Percentiles rank a stretch among this genome's conserved stretches.
phyloP scores from a whole-genome alignment of 345 rosid species.

The Aurinia saxatilis region DNA sequence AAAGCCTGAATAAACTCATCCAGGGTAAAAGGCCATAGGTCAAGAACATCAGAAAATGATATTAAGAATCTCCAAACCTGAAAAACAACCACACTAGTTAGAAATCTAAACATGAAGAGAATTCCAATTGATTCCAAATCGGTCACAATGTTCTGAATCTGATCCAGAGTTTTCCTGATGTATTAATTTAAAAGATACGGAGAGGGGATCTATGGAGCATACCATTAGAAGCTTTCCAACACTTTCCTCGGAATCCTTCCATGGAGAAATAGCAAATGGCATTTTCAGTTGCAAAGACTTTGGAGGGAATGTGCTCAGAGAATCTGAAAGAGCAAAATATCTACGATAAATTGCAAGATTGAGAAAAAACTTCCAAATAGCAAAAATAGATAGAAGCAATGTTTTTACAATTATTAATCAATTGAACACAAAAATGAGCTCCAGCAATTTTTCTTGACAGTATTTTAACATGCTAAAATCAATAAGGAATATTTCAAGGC shows the following conservation, averaged over 20 bases:
- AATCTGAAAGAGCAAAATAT: slow-evolving; percentile 40
- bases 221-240: slow-evolving; percentile 97
- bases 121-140: not conserved
- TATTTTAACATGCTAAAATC: slow-evolving; percentile 8
- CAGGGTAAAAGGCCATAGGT: slow-evolving; percentile 97
- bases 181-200: not conserved
- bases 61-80: slow-evolving; percentile 96
- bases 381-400: not conserved
- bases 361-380: not conserved
- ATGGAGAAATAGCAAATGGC: slow-evolving; percentile 79
- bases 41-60: slow-evolving; percentile 87
- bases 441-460: not conserved
- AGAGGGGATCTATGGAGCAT: slow-evolving; percentile 21
- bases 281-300: slow-evolving; percentile 55
- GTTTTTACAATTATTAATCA: not conserved
- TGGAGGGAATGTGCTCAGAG: slow-evolving; percentile 69
- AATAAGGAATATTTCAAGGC: not conserved
- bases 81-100: slow-evolving; percentile 23
- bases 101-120: slow-evolving; percentile 1
- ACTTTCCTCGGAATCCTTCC: slow-evolving; percentile 75
- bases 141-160: not conserved
- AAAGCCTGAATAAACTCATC: slow-evolving; percentile 97
- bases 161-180: slow-evolving; percentile 6
- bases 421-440: not conserved
- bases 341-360: slow-evolving; percentile 1